Percentiles rank a stretch among this genome's conserved stretches.
phyloP scores from a whole-genome alignment of 1,284 basidiomycete species.

The Ustilago sp. region DNA sequence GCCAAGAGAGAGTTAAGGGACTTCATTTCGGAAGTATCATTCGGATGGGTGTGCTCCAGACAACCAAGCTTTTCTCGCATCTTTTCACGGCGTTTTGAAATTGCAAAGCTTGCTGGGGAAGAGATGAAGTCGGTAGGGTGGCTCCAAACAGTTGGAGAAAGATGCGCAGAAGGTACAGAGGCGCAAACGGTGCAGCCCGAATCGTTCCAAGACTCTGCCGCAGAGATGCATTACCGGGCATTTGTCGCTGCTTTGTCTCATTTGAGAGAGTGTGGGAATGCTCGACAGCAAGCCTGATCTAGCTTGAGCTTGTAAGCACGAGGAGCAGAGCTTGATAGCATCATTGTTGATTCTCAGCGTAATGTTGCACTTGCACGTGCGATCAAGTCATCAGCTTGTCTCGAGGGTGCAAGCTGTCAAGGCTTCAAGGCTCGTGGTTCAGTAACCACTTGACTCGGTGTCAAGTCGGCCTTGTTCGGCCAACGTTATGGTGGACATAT shows the following conservation, averaged over 20 bases:
- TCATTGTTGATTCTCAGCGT: not conserved
- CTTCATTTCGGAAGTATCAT: slow-evolving; percentile 33
- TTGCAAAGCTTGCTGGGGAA: slow-evolving; percentile 2
- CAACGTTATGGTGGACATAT: not conserved
- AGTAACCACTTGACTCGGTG: not conserved
- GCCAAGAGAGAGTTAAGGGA: slow-evolving; percentile 5
- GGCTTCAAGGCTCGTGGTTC: too few relatives aligned
- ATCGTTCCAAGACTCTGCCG: not conserved
- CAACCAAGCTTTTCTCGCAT: not conserved
- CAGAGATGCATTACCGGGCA: not conserved
- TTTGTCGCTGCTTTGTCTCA: not conserved
- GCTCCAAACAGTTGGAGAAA: slow-evolving; percentile 16
- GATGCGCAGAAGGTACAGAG: not conserved
- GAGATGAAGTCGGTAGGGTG: slow-evolving; percentile 11
- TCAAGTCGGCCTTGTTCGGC: not conserved
- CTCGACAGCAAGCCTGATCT: not conserved
- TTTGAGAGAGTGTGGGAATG: not conserved
- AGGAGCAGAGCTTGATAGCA: not conserved
- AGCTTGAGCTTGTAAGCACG: not conserved
- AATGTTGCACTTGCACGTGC: not conserved
- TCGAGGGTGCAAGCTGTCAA: not conserved
- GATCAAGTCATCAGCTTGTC: too few relatives aligned
- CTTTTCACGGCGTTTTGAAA: slow-evolving; percentile 3
- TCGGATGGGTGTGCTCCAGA: slow-evolving; percentile 23
- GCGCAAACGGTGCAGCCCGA: slow-evolving; percentile 15